Conservation (phyloP, 2,329 filamentous ascomycete genomes). For the Phialophora macrospora region DNA sequence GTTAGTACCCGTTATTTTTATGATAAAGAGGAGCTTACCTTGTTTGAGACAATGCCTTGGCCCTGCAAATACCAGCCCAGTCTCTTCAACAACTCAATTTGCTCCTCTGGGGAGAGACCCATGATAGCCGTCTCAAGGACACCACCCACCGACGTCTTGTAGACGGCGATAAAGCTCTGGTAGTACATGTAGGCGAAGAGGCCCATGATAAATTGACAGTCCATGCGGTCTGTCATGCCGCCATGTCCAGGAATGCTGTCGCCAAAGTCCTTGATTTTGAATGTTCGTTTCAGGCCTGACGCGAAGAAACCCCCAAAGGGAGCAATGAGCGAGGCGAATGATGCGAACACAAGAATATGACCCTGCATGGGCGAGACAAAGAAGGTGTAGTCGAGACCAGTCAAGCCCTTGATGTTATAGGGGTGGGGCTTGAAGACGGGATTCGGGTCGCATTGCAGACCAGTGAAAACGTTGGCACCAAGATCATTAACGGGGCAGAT, state of each 20-base stretch:
- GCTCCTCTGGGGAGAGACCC: conserved; percentile 83
- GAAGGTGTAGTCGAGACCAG: conserved; percentile 73
- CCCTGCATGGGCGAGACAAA: conserved; percentile 87
- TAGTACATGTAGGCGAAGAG: conserved; percentile 99
- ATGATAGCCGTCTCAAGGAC: conserved; percentile 92
- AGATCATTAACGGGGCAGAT: conserved; percentile 97
- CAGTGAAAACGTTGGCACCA: conserved; percentile 88
- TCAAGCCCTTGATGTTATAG: conserved; percentile 73
- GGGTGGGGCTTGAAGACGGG: conserved; percentile 82
- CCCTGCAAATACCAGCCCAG: conserved; percentile 68
- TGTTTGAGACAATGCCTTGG: conserved; percentile 62
- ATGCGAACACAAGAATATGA: conserved; percentile 86
- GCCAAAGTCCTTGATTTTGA: conserved; percentile 99
- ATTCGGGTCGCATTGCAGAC: conserved; percentile 86
- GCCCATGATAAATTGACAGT: conserved; percentile 99
- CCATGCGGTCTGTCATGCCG: conserved; percentile 98
- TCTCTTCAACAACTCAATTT: conserved; percentile 75
- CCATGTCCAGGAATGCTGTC: conserved; percentile 97
- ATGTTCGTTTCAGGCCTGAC: conserved; percentile 94
- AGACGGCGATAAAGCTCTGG: conserved; percentile 90
- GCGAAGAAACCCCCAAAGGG: conserved; percentile 99
- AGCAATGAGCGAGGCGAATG: conserved; percentile 94
- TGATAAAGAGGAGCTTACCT: conserved; percentile 48
- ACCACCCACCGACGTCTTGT: conserved; percentile 81
- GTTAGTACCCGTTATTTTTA: conserved; percentile 21